Evolutionary conservation across 257 asterid genomes (phyloP), one percentile per base, ranked within the genome.

Genomic region (Handroanthus guayacan): DNA sequence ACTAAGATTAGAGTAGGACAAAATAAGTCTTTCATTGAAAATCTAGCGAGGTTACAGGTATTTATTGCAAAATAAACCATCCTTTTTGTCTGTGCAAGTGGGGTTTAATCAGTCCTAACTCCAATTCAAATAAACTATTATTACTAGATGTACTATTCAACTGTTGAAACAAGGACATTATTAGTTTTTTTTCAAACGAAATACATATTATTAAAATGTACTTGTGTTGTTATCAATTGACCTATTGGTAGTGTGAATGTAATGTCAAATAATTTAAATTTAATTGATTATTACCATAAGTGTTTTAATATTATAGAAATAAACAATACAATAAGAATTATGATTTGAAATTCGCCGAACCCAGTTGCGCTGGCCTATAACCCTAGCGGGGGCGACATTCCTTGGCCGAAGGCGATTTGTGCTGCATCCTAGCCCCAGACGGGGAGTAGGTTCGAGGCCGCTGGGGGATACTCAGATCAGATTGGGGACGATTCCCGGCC

Each of bases 11-110:
- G 38, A 9, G 25, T 2, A 68, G 56, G 56, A 66, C 62, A 68
- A 34, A 34, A 6, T 58, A 68, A 68, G 8, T 48, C 62, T 48
- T 47, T 68, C 34, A 6, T 69, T 25, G 65, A 70, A 69, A 70
- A 54, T 70, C 65, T 52, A 52, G 12, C 75, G 31, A 31, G 14
- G 13, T 13, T 52, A n/a, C 50, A 45, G 25, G 6, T 20, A 48
- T 68, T 25, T 68, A 68, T 47, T 67, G 41, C 17, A 39, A 17
- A 41, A 20, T 65, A 37, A 38, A 13, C 14, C 39, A 9, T 63
- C 51, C 31, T 12, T 14, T 12, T 14, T 41, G 9, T 3, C 20
- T 14, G 1, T 38, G 50, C 45, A 31, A 61, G 18, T 61, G 44
- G 67, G 67, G 17, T 34, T 8, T 36, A 45, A 62, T 47, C 48